A percentile compares a stretch with the other conserved stretches of the same genome.
phyloP scores from a whole-genome alignment of 2,329 filamentous ascomycete genomes.

The Claviceps sp. region DNA sequence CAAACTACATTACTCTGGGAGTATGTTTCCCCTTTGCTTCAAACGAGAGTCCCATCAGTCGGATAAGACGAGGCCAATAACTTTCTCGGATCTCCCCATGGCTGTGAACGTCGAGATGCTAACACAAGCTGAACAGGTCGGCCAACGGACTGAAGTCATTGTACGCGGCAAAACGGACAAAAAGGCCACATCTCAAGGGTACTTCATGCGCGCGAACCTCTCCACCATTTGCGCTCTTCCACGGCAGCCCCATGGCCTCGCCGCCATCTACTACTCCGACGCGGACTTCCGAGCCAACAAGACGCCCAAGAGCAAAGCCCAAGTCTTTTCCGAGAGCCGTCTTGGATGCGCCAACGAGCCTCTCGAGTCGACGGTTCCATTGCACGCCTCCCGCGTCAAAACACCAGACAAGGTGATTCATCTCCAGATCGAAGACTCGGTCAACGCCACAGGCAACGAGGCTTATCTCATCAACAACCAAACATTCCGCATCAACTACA shows the following conservation, averaged over 20 bases:
- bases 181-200: not conserved
- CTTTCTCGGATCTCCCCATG: too few species aligned
- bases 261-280: not conserved
- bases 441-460: not conserved
- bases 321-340: not conserved
- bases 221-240: not conserved
- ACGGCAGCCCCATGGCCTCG: not conserved
- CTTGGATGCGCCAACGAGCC: not conserved
- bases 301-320: not conserved
- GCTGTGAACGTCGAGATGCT: too few species aligned
- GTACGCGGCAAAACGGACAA: conserved; percentile 22
- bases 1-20: conserved; percentile 12
- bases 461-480: not conserved
- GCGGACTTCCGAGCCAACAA: not conserved
- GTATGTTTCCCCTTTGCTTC: not conserved
- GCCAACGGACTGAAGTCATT: conserved; percentile 32
- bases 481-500: not conserved
- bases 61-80: too few species aligned
- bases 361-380: not conserved
- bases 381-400: not conserved
- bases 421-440: not conserved
- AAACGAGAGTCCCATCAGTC: too few species aligned
- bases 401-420: not conserved
- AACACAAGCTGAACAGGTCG: conserved; percentile 13
- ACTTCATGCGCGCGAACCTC: not conserved